These are phyloP conservation scores for Pichia sp. DNA, from an alignment of 1,139 yeast species.

Conservation along the genomic window DNA sequence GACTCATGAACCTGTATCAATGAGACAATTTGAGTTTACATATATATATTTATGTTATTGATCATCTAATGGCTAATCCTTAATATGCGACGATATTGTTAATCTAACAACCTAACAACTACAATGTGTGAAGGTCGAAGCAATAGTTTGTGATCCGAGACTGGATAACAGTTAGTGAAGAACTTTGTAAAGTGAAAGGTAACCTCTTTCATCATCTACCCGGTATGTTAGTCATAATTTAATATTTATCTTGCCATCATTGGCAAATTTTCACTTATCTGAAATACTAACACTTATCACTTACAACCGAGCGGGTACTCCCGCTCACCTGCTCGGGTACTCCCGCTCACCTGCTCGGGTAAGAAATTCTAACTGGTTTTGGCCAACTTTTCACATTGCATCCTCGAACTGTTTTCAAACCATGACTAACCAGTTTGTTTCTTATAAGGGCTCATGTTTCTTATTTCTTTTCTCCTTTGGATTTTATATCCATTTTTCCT, in stretches of 20 bases:
- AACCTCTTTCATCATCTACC: neutral
- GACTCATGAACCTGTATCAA: neutral
- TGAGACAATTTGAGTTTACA: neutral
- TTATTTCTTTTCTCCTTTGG: neutral
- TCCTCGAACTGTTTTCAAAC: neutral
- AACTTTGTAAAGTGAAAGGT: neutral
- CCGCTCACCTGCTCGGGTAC: neutral
- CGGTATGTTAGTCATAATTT: neutral
- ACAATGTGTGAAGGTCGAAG: neutral
- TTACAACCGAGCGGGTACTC: neutral
- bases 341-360: neutral
- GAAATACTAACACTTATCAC: neutral
- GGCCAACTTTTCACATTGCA: neutral
- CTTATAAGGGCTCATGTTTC: too few relatives aligned
- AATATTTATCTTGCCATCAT: too few relatives aligned
- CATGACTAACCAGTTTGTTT: too few relatives aligned
- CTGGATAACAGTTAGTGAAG: neutral
- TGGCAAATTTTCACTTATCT: neutral
- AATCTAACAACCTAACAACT: neutral
- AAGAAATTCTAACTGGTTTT: neutral
- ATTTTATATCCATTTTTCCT: too few relatives aligned
- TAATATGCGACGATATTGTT: neutral
- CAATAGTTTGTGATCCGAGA: neutral
- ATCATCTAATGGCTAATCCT: neutral
- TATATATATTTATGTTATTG: neutral